phyloP scores from a whole-genome alignment of 495 filamentous ascomycete genomes.

The Penicillium fimorum region DNA sequence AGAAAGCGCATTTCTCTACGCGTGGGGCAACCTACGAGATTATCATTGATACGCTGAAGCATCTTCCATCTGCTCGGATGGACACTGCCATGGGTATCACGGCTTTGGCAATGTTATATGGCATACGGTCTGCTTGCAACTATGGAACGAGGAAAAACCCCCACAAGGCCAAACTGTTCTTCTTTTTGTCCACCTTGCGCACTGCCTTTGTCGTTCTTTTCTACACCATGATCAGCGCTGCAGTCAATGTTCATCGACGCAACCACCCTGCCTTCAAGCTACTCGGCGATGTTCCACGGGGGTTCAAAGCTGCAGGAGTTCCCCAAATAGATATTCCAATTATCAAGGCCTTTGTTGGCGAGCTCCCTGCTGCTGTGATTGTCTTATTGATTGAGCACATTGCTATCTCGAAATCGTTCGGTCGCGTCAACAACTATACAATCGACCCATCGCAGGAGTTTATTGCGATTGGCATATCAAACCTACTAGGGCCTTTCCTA shows the following conservation, averaged over 20 bases:
- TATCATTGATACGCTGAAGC: constrained; percentile 77
- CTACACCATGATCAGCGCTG: constrained; percentile 83
- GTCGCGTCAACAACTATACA: constrained; percentile 92
- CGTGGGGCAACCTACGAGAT: constrained; percentile 76
- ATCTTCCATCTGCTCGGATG: constrained; percentile 62
- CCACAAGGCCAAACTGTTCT: constrained; percentile 66
- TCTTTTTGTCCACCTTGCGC: constrained; percentile 85
- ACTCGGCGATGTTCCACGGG: constrained; percentile 72
- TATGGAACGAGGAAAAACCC: constrained; percentile 64
- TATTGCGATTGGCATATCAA: constrained; percentile 88
- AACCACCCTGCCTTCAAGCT: constrained; percentile 59
- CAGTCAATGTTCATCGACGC: constrained; percentile 63
- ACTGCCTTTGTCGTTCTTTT: constrained; percentile 87
- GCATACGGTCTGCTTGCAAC: constrained; percentile 65
- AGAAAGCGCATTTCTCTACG: constrained; percentile 64
- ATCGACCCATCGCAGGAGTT: constrained; percentile 95
- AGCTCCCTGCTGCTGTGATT: constrained; percentile 77
- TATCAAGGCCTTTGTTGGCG: constrained; percentile 55
- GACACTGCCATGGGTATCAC: constrained; percentile 87
- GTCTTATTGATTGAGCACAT: constrained; percentile 92
- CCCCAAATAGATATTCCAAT: constrained; percentile 62
- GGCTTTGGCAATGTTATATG: constrained; percentile 74
- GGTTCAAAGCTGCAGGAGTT: constrained; percentile 71
- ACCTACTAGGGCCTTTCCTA: constrained; percentile 86
- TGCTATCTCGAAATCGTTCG: constrained; percentile 96